Base-by-base conservation (phyloP, 2,329 filamentous ascomycete species). In the Biscogniauxia marginata region DNA sequence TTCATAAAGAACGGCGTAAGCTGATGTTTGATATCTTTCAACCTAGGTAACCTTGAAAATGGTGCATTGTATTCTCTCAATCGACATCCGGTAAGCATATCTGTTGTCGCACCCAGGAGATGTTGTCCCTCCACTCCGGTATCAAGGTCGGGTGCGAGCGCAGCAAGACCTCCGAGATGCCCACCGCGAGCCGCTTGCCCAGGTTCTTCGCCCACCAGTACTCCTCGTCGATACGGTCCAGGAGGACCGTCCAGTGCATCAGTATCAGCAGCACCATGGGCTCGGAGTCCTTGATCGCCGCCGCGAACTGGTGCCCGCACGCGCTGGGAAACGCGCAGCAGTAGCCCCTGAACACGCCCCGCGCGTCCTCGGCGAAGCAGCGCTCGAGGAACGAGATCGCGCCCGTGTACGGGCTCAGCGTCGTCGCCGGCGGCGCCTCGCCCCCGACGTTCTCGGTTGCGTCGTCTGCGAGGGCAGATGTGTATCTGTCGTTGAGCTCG, bases 201-300 rank as follows among this genome's bases (percentile, higher is more conserved):
- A 67, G 49, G 1, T 61, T 44, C 9, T 34, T 50, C 5, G 59
- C 56, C 65, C 66, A 70, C 70, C 70, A 73, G 39, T 45, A 57
- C 21, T 56, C 48, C 19, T 49, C 16, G n/a, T 65, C 61, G 7
- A 61, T n/a, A 2, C 52, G 47, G 7, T 69, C 57, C 11, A 75
- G 59, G 52, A 74, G 63, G 18, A 75, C 71, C 1, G 68, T 67
- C 72, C 73, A 76, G 48, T 73, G 70, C 65, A 75, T 64, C 52
- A 74, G 57, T 3, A 75, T 63, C 13, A 75, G 67, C 30, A 76
- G 51, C 16, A 72, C 67, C 45, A 76, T 64, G 0, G 73, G 74
- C 21, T 75, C 71, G 8, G 58, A 58, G 1, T 56, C 54, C 49
- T 65, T 68, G 24, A 75, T 48, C 2, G 70, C 70, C 0, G 59